phyloP scores from a whole-genome alignment of 2,329 filamentous ascomycete species.

The Tolypocladium paradoxum region DNA sequence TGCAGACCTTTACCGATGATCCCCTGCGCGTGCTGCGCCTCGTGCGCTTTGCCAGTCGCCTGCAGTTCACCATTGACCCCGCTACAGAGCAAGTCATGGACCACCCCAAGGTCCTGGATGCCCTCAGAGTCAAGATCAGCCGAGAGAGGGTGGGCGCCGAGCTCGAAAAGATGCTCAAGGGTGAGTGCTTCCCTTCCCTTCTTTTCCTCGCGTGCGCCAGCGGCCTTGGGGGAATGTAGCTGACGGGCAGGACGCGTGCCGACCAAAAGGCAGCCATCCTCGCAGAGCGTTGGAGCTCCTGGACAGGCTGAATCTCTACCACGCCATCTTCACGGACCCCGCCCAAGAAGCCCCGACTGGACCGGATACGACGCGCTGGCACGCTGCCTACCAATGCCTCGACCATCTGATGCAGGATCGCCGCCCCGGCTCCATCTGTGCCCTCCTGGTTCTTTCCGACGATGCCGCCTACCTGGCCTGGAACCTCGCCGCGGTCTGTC shows the following conservation, averaged over 20 bases:
- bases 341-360: constrained; percentile 35
- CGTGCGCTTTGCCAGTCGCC: constrained; percentile 79
- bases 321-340: constrained; percentile 64
- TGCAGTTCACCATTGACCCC: constrained; percentile 68
- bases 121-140: constrained; percentile 81
- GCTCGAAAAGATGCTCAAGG: constrained; percentile 25
- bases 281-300: constrained; percentile 52
- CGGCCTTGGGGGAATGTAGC: not conserved
- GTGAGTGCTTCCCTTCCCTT: not conserved
- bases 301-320: constrained; percentile 56
- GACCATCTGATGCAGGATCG: constrained; percentile 34
- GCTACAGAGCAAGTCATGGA: constrained; percentile 64
- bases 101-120: constrained; percentile 63
- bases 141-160: constrained; percentile 82
- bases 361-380: constrained; percentile 52
- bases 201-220: not conserved
- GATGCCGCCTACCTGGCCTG: constrained; percentile 65
- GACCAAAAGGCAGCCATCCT: constrained; percentile 42
- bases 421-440: constrained; percentile 36
- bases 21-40: constrained; percentile 78
- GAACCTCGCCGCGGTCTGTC: constrained; percentile 63
- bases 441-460: constrained; percentile 47
- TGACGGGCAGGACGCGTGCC: too few relatives aligned
- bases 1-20: constrained; percentile 90
- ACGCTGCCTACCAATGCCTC: constrained; percentile 52